These are phyloP conservation scores for Ceratocystiopsis sp. DNA, from an alignment of 2,329 filamentous ascomycete genomes.

Conservation along the genomic window DNA sequence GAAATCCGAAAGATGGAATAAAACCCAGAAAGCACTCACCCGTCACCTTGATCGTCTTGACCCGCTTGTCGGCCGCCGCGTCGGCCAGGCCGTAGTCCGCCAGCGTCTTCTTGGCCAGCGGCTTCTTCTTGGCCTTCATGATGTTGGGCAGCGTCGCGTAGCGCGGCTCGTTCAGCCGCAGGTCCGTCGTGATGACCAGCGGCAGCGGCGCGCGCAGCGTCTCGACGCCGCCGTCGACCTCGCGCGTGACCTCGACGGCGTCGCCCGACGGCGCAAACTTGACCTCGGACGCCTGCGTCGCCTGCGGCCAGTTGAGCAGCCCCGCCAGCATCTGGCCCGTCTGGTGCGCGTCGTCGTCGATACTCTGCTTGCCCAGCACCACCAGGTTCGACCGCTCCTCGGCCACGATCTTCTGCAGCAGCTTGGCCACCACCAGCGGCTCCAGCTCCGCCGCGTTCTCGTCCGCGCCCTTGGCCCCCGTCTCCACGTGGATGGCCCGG, in stretches of 20 bases:
- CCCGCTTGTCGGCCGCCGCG: slow-evolving; percentile 52
- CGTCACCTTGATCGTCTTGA: slow-evolving; percentile 82
- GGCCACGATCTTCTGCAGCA: slow-evolving; percentile 64
- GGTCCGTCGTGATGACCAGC: slow-evolving; percentile 86
- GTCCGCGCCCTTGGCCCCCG: slow-evolving; percentile 42
- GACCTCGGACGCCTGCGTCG: slow-evolving; percentile 80
- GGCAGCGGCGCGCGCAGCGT: slow-evolving; percentile 74
- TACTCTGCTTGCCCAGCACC: slow-evolving; percentile 91
- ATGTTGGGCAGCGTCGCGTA: slow-evolving; percentile 96
- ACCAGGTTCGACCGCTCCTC: slow-evolving; percentile 82
- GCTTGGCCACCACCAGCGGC: slow-evolving; percentile 81
- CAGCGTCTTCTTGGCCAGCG: slow-evolving; percentile 78
- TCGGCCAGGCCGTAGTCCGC: slow-evolving; percentile 65
- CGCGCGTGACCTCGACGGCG: slow-evolving; percentile 60
- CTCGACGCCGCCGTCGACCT: slow-evolving; percentile 92
- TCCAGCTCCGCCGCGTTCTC: slow-evolving; percentile 65
- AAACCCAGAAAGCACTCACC: slow-evolving; percentile 32
- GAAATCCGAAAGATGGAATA: not conserved
- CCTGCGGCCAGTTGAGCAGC: slow-evolving; percentile 80
- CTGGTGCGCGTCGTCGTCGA: slow-evolving; percentile 90
- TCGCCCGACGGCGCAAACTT: slow-evolving; percentile 57
- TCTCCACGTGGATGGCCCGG: slow-evolving; percentile 74
- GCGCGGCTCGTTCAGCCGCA: slow-evolving; percentile 84
- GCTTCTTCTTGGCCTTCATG: slow-evolving; percentile 99
- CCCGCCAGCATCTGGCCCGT: slow-evolving; percentile 97